A percentile compares a stretch with the other conserved stretches of the same genome.
Evolutionary conservation across 2,329 filamentous ascomycete species (phyloP).

Genomic region (Annulohypoxylon truncatum): DNA sequence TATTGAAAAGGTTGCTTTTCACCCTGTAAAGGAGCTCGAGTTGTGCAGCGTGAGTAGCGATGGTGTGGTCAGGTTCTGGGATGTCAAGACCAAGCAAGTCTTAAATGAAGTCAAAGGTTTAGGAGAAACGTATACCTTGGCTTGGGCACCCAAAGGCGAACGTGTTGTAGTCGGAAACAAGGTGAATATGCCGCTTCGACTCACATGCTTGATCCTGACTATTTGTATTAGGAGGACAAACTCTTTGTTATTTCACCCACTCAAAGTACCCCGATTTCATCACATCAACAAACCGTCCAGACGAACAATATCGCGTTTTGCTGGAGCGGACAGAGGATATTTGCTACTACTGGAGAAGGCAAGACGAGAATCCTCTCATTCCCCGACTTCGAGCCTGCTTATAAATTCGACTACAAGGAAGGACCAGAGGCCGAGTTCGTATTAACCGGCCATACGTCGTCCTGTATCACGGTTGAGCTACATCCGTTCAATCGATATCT

Average conservation of each 20-base stretch:
- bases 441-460: slow-evolving; percentile 78
- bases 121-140: slow-evolving; percentile 76
- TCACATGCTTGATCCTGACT: background rate
- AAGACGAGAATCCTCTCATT: slow-evolving; percentile 76
- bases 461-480: slow-evolving; percentile 75
- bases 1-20: slow-evolving; percentile 82
- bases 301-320: slow-evolving; percentile 81
- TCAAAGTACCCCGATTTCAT: slow-evolving; percentile 65
- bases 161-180: slow-evolving; percentile 79
- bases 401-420: slow-evolving; percentile 61
- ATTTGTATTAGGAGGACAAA: slow-evolving; percentile 64
- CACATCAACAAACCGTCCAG: slow-evolving; percentile 70
- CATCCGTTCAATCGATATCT: slow-evolving; percentile 78
- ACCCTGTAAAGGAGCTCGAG: slow-evolving; percentile 80
- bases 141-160: slow-evolving; percentile 78
- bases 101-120: slow-evolving; percentile 75
- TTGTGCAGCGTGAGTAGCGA: slow-evolving; percentile 80
- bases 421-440: slow-evolving; percentile 64
- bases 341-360: slow-evolving; percentile 78
- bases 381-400: slow-evolving; percentile 68
- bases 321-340: slow-evolving; percentile 77
- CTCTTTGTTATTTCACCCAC: slow-evolving; percentile 72
- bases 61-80: slow-evolving; percentile 82
- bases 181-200: slow-evolving; percentile 54
- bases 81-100: slow-evolving; percentile 77